A percentile compares a stretch with the other conserved stretches of the same genome.
phyloP scores from a whole-genome alignment of 2,329 filamentous ascomycete species.

The Aaosphaeria pasadenensis region DNA sequence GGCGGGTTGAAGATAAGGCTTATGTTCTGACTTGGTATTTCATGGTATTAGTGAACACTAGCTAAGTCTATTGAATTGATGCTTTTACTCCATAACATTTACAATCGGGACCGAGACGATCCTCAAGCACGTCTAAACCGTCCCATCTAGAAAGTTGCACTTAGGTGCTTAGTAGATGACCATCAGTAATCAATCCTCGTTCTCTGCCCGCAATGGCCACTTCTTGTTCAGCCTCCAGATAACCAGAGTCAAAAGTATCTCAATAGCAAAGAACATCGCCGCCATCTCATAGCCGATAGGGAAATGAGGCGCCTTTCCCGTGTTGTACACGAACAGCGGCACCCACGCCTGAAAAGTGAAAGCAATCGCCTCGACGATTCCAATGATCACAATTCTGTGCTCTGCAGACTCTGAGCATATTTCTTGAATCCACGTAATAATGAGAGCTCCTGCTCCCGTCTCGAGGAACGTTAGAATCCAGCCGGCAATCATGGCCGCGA shows the following conservation, averaged over 20 bases:
- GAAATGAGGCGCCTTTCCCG: conserved; percentile 15
- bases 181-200: too few species aligned
- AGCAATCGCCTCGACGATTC: neutral
- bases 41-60: too few species aligned
- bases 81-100: too few species aligned
- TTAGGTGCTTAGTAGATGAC: too few species aligned
- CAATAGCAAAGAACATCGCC: conserved; percentile 22
- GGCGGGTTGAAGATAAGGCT: too few species aligned
- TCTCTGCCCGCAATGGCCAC: neutral
- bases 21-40: too few species aligned
- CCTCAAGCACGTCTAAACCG: too few species aligned
- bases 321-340: conserved; percentile 11
- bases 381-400: neutral
- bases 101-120: too few species aligned
- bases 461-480: conserved; percentile 39
- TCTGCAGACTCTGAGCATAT: neutral
- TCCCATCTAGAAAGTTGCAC: too few species aligned
- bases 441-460: conserved; percentile 34
- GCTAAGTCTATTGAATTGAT: too few species aligned
- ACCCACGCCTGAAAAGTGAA: conserved; percentile 8
- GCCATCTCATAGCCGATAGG: conserved; percentile 22
- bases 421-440: conserved; percentile 32
- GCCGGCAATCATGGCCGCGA: conserved; percentile 34
- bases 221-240: neutral
- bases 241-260: conserved; percentile 5